Base-by-base conservation (phyloP, 495 filamentous ascomycete species). In the Lineolata rhizophorae region DNA sequence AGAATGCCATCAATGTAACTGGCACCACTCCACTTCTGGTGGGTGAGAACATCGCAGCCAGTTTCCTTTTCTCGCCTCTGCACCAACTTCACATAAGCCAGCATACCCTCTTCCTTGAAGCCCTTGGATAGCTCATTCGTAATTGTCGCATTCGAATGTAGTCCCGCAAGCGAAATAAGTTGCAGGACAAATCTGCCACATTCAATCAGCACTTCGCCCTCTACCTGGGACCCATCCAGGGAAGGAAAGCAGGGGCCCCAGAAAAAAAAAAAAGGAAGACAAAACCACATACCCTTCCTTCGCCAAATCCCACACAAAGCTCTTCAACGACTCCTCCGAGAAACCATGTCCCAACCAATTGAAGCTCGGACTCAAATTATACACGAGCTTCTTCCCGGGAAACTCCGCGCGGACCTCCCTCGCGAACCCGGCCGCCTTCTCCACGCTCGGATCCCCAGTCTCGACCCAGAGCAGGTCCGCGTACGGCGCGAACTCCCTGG, bases 291-390 rank as follows among this genome's bases (percentile, higher is more conserved):
- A 66, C 53, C 83, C 90, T 41, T 92, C 73, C 54, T 76, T 70
- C 4, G 81, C 87, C 20, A 97, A 64, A 51, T 95, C 87, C 85
- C 85, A 93, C 41, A 95, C 72, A 46, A 97, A 97, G 4, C 67
- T 76, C 53, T 73, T 76, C 22, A 97, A 61, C 3, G 72, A 64
- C 15, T 60, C 68, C 32, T 78, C 67, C 9, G 70, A 67, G 54
- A 95, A 97, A 17, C 87, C 87, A 52, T 95, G 82, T 17, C 65
- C 70, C 68, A 87, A 81, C 87, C 87, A 97, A 60, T 97, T 95
- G 68, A 97, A 97, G 13, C 78, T 87, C 6, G 87, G 87, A 13
- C 66, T 75, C 2, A 97, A 67, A 58, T 97, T 97, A 60, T 97
- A 97, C 5, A 97, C 87, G 14, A 97, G 60, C 22, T 77, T 72